A percentile compares a stretch with the other conserved stretches of the same genome.
Evolutionary conservation across 139 green algal species (phyloP).

Genomic region (Micromonas commoda): DNA sequence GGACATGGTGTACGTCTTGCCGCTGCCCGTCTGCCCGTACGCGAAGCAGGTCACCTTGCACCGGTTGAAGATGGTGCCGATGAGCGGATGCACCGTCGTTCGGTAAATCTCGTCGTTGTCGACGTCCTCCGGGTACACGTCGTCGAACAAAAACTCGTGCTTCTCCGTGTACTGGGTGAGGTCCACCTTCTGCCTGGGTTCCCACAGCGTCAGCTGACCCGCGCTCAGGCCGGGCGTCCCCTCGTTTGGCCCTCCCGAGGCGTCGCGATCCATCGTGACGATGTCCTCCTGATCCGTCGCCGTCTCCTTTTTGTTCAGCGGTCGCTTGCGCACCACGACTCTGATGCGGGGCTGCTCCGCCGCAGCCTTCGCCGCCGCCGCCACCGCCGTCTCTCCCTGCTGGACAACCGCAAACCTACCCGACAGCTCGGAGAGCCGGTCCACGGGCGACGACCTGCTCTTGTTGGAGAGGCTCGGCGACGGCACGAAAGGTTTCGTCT

Average conservation of each 20-base stretch:
- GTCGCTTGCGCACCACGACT: constrained; percentile 89
- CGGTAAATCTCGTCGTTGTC: constrained; percentile 88
- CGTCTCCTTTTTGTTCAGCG: constrained; percentile 70
- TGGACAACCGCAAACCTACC: too few species aligned
- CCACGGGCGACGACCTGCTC: too few species aligned
- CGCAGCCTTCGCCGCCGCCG: too few species aligned
- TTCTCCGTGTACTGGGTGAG: constrained; percentile 77
- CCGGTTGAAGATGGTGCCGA: constrained; percentile 75
- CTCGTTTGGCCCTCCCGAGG: neutral
- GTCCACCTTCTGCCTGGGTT: constrained; percentile 83
- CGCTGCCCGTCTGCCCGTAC: constrained; percentile 77
- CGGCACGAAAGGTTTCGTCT: too few species aligned
- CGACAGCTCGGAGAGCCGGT: too few species aligned
- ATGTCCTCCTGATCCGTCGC: constrained; percentile 79
- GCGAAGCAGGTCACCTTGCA: constrained; percentile 93
- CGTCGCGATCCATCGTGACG: constrained; percentile 53
- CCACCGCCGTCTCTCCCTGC: too few species aligned
- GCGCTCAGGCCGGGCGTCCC: neutral
- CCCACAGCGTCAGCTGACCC: constrained; percentile 62
- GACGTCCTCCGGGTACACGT: constrained; percentile 75
- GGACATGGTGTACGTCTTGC: constrained; percentile 96
- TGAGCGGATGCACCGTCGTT: constrained; percentile 79
- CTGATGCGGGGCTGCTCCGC: too few species aligned
- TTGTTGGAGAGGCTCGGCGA: too few species aligned
- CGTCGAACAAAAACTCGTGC: constrained; percentile 91